A percentile compares a stretch with the other conserved stretches of the same genome.
phyloP scores from a whole-genome alignment of 2,329 filamentous ascomycete species.

The Blumeria hordei region DNA sequence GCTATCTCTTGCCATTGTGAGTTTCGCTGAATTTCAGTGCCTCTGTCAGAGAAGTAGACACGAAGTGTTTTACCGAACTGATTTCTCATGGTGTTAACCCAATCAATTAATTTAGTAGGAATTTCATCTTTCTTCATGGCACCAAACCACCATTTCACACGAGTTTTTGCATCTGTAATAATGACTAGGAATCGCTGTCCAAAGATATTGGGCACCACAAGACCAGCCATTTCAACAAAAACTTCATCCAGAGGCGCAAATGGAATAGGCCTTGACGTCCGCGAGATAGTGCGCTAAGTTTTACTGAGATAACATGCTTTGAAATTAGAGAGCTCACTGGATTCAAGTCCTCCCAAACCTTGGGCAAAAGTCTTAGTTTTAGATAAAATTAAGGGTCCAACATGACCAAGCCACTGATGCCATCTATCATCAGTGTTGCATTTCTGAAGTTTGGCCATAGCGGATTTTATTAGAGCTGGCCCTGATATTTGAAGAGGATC shows the following conservation, averaged over 20 bases:
- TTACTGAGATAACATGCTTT: not conserved
- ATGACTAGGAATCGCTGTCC: not conserved
- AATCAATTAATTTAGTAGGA: not conserved
- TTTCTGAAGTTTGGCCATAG: not conserved
- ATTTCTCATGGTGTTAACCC: not conserved
- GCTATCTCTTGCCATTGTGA: not conserved
- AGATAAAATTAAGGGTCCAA: not conserved
- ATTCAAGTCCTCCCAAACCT: not conserved
- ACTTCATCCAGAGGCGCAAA: not conserved
- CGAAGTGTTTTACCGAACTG: not conserved
- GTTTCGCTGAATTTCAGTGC: not conserved
- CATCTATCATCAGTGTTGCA: not conserved
- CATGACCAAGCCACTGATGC: not conserved
- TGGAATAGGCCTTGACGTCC: not conserved
- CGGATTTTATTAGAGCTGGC: not conserved
- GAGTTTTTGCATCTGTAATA: not conserved
- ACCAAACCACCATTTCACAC: not conserved
- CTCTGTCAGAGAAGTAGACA: not conserved
- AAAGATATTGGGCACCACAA: not conserved
- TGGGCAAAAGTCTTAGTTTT: not conserved
- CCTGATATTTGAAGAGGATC: not conserved
- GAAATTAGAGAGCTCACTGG: not conserved
- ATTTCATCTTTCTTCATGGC: not conserved
- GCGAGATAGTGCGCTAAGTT: not conserved
- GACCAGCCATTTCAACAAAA: not conserved